A percentile compares a stretch with the other conserved stretches of the same genome.
Evolutionary conservation across 108 stramenopile species (phyloP).

Genomic region (Cyclotella baltica): DNA sequence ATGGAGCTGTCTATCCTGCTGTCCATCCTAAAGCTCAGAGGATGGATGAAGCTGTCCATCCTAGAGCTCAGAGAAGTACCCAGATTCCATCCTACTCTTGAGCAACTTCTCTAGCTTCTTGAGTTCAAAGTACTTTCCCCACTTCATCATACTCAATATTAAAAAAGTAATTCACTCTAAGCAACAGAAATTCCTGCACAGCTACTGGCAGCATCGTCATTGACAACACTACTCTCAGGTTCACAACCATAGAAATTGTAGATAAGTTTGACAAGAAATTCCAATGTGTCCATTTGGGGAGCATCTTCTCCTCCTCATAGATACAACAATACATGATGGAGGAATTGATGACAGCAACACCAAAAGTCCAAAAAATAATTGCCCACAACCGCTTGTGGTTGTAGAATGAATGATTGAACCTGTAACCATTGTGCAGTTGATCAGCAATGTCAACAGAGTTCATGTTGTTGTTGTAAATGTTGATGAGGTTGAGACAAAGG

Average conservation of each 20-base stretch:
- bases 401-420: conserved; percentile 32
- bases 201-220: background rate
- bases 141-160: background rate
- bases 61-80: background rate
- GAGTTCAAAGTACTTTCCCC: background rate
- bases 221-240: background rate
- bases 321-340: conserved; percentile 13
- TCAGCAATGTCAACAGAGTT: conserved; percentile 50
- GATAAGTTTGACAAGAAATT: background rate
- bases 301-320: conserved; percentile 15
- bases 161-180: background rate
- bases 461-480: conserved; percentile 49
- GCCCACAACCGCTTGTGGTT: conserved; percentile 59
- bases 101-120: background rate
- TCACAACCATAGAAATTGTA: conserved; percentile 1
- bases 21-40: no score
- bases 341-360: conserved; percentile 20
- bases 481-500: conserved; percentile 27
- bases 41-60: no score
- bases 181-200: background rate
- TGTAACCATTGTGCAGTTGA: conserved; percentile 39
- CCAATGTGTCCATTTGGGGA: background rate
- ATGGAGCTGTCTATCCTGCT: no score
- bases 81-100: background rate
- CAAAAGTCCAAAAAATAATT: conserved; percentile 36